A percentile compares a stretch with the other conserved stretches of the same genome.
phyloP scores from a whole-genome alignment of 495 filamentous ascomycete genomes.

The Aspergillus baeticus region DNA sequence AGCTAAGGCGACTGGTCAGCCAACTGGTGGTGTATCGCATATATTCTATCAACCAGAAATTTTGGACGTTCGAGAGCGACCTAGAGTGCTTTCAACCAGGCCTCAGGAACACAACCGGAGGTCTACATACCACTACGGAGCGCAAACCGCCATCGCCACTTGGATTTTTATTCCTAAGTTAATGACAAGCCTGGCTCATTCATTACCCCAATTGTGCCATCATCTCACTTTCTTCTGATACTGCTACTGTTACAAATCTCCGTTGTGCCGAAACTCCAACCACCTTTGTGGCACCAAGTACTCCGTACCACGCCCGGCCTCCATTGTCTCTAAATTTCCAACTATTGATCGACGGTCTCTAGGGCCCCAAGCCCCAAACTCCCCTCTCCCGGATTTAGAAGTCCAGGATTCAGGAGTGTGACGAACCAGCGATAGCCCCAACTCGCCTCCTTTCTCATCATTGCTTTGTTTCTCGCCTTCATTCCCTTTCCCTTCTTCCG shows the following conservation, averaged over 20 bases:
- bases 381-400: slow-evolving; percentile 18
- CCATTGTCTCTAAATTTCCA: slow-evolving; percentile 15
- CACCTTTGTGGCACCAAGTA: slow-evolving; percentile 9
- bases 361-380: slow-evolving; percentile 9
- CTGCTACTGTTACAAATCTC: slow-evolving; percentile 5
- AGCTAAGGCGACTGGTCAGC: slow-evolving; percentile 15
- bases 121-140: not conserved
- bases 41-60: not conserved
- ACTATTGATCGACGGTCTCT: slow-evolving; percentile 22
- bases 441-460: slow-evolving; percentile 9
- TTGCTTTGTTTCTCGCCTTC: slow-evolving; percentile 14
- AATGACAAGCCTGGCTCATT: not conserved
- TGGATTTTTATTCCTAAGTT: not conserved
- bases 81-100: slow-evolving; percentile 1
- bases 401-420: slow-evolving; percentile 9
- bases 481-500: slow-evolving; percentile 19
- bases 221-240: not conserved
- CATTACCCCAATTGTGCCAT: slow-evolving; percentile 1
- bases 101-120: not conserved
- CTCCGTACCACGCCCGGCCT: not conserved
- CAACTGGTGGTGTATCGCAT: slow-evolving; percentile 9
- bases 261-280: slow-evolving; percentile 3
- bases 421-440: slow-evolving; percentile 8
- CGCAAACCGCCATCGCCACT: not conserved
- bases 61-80: not conserved